These are phyloP conservation scores for Stipa capillata DNA, from an alignment of 176 grass and related monocot genomes.

Conservation along the genomic window DNA sequence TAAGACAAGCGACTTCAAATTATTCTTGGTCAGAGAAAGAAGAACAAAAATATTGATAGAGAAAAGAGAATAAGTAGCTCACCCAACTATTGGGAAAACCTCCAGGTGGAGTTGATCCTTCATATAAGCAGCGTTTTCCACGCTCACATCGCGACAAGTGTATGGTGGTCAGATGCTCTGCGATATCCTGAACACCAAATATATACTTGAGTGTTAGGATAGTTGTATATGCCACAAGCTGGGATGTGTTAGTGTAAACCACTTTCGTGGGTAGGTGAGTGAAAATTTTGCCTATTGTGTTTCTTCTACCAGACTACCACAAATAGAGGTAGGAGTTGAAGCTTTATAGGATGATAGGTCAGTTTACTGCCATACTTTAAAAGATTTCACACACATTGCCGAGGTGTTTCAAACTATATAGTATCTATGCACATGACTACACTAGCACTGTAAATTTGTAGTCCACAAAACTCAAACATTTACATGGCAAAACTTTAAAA, in stretches of 20 bases:
- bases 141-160: constrained; percentile 79
- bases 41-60: not conserved
- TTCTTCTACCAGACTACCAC: not conserved
- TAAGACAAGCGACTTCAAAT: not conserved
- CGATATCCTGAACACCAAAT: constrained; percentile 70
- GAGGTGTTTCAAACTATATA: not conserved
- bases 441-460: not conserved
- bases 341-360: not conserved
- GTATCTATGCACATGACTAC: not conserved
- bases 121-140: constrained; percentile 84
- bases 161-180: constrained; percentile 84
- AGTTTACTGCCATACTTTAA: not conserved
- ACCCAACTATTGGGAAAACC: constrained; percentile 95
- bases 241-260: not conserved
- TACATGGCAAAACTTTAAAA: not conserved
- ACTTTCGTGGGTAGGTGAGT: not conserved
- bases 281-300: not conserved
- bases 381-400: not conserved
- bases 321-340: not conserved
- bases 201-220: not conserved
- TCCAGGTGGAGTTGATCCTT: constrained; percentile 77
- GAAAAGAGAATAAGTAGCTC: constrained; percentile 19
- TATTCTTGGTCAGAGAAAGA: not conserved
- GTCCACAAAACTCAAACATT: not conserved
- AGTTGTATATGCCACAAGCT: not conserved